These are phyloP conservation scores for Alternaria dauci DNA, from an alignment of 2,329 filamentous ascomycete species.

Conservation along the genomic window DNA sequence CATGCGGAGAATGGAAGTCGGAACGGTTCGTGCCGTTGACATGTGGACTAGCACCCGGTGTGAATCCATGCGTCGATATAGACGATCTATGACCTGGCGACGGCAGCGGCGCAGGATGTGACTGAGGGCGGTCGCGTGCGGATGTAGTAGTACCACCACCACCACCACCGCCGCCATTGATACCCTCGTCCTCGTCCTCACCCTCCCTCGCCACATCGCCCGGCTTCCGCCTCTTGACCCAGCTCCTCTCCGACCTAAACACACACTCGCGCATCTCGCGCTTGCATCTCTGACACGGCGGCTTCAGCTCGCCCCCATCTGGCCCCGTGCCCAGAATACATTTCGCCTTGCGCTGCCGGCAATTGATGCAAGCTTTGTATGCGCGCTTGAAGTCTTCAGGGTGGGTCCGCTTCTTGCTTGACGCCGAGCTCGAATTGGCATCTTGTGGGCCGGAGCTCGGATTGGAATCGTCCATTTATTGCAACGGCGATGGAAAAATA, in stretches of 20 bases:
- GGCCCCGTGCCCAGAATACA: conserved; percentile 58
- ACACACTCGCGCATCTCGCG: conserved; percentile 61
- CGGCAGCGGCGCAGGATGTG: conserved; percentile 22
- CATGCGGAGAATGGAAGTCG: conserved; percentile 42
- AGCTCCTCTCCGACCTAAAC: conserved; percentile 53
- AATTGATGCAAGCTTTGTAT: conserved; percentile 64
- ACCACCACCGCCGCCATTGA: not conserved
- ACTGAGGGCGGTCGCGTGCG: conserved; percentile 12
- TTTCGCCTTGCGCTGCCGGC: conserved; percentile 62
- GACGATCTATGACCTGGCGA: conserved; percentile 37
- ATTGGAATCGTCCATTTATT: conserved; percentile 24
- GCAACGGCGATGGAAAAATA: conserved; percentile 2
- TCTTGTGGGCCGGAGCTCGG: conserved; percentile 27
- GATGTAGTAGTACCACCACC: not conserved
- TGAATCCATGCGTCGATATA: conserved; percentile 34
- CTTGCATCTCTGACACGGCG: conserved; percentile 59
- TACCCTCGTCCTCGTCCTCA: conserved; percentile 30
- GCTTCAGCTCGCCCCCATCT: conserved; percentile 52
- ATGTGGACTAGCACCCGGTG: conserved; percentile 39
- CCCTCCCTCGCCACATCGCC: conserved; percentile 36
- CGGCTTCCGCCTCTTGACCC: conserved; percentile 50
- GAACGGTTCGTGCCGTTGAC: conserved; percentile 32
- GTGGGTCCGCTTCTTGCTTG: conserved; percentile 46
- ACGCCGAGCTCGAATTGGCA: conserved; percentile 16
- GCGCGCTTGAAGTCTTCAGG: conserved; percentile 60